Evolutionary conservation across 345 rosid genomes (phyloP).

Genomic region (Barbarea vulgaris): DNA sequence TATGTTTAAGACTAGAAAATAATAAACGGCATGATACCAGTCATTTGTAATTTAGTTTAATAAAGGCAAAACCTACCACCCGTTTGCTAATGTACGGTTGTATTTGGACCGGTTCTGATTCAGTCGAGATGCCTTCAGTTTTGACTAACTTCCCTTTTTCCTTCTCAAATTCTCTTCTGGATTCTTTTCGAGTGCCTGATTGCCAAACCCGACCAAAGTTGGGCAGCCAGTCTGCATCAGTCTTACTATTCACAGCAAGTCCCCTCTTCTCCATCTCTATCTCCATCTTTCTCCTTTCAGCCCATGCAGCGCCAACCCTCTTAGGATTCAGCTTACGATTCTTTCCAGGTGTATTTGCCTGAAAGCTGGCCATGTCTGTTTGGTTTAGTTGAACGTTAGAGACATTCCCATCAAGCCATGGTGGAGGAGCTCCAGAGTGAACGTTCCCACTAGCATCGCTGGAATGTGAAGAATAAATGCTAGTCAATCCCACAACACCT

Average conservation of each 20-base stretch:
- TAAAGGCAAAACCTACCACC: constrained; percentile 49
- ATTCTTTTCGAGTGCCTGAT: constrained; percentile 84
- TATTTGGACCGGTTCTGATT: constrained; percentile 50
- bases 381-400: constrained; percentile 40
- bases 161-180: constrained; percentile 82
- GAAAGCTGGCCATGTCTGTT: constrained; percentile 35
- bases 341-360: constrained; percentile 50
- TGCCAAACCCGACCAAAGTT: constrained; percentile 98
- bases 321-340: constrained; percentile 70
- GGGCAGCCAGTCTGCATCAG: constrained; percentile 82
- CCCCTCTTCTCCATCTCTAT: constrained; percentile 87
- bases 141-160: constrained; percentile 60
- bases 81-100: constrained; percentile 81
- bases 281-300: constrained; percentile 87
- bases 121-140: constrained; percentile 45
- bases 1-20: neutral
- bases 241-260: constrained; percentile 48
- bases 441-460: constrained; percentile 60
- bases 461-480: constrained; percentile 42
- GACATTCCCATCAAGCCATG: constrained; percentile 63
- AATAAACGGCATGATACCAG: neutral
- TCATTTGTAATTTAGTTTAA: neutral
- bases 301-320: constrained; percentile 97
- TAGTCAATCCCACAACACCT: constrained; percentile 49
- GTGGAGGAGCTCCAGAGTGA: constrained; percentile 83